These are phyloP conservation scores for Pichia sp. DNA, from an alignment of 1,139 yeast genomes.

Conservation along the genomic window DNA sequence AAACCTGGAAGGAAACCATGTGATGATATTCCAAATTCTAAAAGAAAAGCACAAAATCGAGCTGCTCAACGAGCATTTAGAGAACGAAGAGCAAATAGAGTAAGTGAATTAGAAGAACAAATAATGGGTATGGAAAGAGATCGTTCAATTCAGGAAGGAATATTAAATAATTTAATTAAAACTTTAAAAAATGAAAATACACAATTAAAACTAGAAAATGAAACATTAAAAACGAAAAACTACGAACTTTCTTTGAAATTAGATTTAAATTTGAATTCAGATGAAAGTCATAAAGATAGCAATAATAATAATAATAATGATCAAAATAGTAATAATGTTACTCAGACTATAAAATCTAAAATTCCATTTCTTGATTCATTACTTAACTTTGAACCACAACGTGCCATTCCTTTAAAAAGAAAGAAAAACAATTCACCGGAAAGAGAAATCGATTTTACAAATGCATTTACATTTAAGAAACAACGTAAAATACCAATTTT, in stretches of 20 bases:
- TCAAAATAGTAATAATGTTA: no score
- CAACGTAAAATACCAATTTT: conserved; percentile 24
- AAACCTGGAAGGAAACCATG: conserved; percentile 89
- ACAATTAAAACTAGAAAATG: conserved; percentile 26
- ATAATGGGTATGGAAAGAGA: conserved; percentile 62
- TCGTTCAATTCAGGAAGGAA: conserved; percentile 54
- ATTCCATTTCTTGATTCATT: no score
- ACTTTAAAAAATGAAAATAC: conserved; percentile 32
- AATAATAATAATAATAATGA: no score
- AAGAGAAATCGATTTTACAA: conserved; percentile 52
- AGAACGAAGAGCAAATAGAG: conserved; percentile 66
- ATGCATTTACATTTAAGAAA: no score
- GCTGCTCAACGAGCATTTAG: conserved; percentile 94
- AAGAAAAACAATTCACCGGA: conserved; percentile 18
- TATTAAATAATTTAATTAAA: conserved; percentile 41
- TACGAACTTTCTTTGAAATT: no score
- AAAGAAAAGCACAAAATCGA: conserved; percentile 86
- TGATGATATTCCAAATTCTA: conserved; percentile 58
- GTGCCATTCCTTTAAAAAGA: conserved; percentile 54
- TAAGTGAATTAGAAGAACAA: conserved; percentile 47
- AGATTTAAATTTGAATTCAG: no score
- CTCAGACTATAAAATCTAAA: no score
- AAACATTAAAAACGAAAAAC: conserved; percentile 26
- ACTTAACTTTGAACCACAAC: no score
- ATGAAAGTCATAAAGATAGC: no score